Percentiles rank a stretch among this genome's conserved stretches.
Conservation (phyloP, 257 asterid species). For the Salvia miltiorrhiza region DNA sequence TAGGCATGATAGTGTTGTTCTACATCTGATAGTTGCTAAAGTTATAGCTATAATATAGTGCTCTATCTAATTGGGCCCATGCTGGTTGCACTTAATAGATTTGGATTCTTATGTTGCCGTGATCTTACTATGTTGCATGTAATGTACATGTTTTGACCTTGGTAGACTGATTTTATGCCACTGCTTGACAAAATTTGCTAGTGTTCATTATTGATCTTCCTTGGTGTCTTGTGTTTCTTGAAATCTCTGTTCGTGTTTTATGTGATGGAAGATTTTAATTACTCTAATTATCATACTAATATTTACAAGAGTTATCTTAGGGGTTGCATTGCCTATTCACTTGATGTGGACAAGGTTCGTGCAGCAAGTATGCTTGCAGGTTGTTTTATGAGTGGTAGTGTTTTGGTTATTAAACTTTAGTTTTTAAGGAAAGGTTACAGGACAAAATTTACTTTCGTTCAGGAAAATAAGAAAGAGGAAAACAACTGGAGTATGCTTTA, state of each 20-base stretch:
- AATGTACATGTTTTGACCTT: not conserved
- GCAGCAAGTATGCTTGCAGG: not conserved
- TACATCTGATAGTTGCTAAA: not conserved
- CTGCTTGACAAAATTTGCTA: not conserved
- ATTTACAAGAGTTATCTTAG: not conserved
- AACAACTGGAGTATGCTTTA: not conserved
- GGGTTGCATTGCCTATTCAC: not conserved
- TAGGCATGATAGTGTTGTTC: not conserved
- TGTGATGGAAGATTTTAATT: not conserved
- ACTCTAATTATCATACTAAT: not conserved
- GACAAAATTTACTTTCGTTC: not conserved
- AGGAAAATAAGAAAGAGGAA: not conserved
- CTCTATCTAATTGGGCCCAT: not conserved
- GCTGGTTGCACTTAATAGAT: not conserved
- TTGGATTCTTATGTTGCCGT: not conserved
- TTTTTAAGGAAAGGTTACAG: not conserved
- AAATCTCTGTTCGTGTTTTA: not conserved
- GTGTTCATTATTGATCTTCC: not conserved
- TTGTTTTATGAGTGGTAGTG: not conserved
- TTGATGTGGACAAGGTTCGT: not conserved
- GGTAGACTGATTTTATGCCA: not conserved
- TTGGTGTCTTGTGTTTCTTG: slow-evolving; percentile 2
- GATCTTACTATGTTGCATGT: not conserved
- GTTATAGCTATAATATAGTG: not conserved
- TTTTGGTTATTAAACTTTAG: not conserved